Evolutionary conservation across 805 yeast species (phyloP).

Genomic region (Wickerhamiella musiphila): DNA sequence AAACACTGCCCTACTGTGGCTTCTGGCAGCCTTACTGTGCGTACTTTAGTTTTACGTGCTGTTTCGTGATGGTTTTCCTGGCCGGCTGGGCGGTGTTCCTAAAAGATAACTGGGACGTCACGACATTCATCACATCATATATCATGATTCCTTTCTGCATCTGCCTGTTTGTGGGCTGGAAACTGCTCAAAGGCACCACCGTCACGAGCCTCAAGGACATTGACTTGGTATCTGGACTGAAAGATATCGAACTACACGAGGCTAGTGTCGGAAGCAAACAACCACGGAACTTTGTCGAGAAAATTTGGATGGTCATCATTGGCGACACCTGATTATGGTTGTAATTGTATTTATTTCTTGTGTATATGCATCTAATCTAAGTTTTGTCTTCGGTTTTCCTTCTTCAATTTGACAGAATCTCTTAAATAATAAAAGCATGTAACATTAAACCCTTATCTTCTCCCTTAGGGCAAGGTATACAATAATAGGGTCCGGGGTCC

Average conservation of each 20-base stretch:
- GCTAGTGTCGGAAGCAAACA: conserved; percentile 6
- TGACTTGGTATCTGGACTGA: conserved; percentile 36
- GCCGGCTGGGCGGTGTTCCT: conserved; percentile 59
- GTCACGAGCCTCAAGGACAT: conserved; percentile 30
- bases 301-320: conserved; percentile 7
- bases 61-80: conserved; percentile 35
- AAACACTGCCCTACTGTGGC: conserved; percentile 32
- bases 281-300: conserved; percentile 44
- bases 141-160: conserved; percentile 48
- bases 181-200: conserved; percentile 32
- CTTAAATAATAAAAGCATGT: too few relatives aligned
- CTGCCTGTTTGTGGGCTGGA: conserved; percentile 34
- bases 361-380: too few relatives aligned
- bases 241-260: conserved; percentile 46
- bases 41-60: conserved; percentile 29
- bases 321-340: conserved; percentile 12
- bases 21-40: conserved; percentile 47
- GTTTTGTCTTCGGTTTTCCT: too few relatives aligned
- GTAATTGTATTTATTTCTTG: too few relatives aligned
- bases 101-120: conserved; percentile 45
- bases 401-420: too few relatives aligned
- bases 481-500: too few relatives aligned
- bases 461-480: too few relatives aligned
- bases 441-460: too few relatives aligned
- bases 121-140: conserved; percentile 50